phyloP scores from a whole-genome alignment of 495 filamentous ascomycete species.

The Neurospora pannonica region DNA sequence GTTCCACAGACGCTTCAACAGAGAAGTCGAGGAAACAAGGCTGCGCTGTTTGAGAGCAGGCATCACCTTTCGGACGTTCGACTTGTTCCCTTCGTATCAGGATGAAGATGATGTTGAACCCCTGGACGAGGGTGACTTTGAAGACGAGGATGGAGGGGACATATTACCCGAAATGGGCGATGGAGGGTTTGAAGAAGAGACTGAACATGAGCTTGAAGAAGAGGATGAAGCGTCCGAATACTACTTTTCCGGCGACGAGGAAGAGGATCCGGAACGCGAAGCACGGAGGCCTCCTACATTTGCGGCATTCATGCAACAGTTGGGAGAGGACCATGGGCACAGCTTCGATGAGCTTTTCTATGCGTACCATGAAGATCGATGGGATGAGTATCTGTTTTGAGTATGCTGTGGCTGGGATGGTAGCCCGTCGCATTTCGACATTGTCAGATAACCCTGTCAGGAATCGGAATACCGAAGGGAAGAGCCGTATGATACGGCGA shows the following conservation, averaged over 20 bases:
- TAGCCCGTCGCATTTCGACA: not conserved
- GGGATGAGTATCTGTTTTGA: conserved; percentile 28
- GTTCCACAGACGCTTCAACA: conserved; percentile 21
- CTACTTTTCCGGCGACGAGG: conserved; percentile 25
- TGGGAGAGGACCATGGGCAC: conserved; percentile 25
- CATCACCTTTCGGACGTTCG: conserved; percentile 21
- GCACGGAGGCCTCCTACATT: conserved; percentile 22
- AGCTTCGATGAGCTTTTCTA: conserved; percentile 24
- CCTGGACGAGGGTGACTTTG: conserved; percentile 9
- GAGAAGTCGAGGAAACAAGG: conserved; percentile 19
- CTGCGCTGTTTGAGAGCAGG: conserved; percentile 15
- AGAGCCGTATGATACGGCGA: not conserved
- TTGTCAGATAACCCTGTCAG: not conserved
- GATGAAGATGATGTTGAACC: conserved; percentile 22
- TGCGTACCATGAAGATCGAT: conserved; percentile 26
- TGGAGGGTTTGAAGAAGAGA: conserved; percentile 2
- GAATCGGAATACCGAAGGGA: not conserved
- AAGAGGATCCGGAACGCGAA: conserved; percentile 22
- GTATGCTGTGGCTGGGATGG: not conserved
- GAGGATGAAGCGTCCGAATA: conserved; percentile 29
- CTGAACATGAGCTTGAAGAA: conserved; percentile 22
- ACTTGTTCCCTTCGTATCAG: conserved; percentile 21
- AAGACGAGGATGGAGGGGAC: conserved; percentile 8
- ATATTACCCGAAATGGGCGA: not conserved
- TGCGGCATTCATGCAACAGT: conserved; percentile 18